A percentile compares a stretch with the other conserved stretches of the same genome.
Evolutionary conservation across 345 rosid genomes (phyloP).

Genomic region (Syzygium grande): DNA sequence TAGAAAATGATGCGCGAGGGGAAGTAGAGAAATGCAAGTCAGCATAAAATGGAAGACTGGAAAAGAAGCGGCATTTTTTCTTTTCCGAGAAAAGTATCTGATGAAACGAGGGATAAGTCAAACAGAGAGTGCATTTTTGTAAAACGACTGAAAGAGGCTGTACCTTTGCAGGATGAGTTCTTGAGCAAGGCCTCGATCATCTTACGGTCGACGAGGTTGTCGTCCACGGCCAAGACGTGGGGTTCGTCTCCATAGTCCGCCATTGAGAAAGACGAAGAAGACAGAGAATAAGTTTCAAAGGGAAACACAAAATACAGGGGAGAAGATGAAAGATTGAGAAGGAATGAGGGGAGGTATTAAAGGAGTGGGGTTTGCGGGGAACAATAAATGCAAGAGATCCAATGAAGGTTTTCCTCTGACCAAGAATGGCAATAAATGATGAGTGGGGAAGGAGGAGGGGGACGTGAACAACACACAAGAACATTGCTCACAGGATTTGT

Average conservation of each 20-base stretch:
- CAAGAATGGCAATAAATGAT: background rate
- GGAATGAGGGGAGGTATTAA: background rate
- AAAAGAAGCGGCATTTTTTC: background rate
- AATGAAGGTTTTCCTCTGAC: background rate
- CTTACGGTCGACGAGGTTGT: slow-evolving; percentile 61
- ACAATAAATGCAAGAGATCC: background rate
- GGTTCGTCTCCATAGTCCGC: slow-evolving; percentile 24
- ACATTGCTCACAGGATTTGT: slow-evolving; percentile 22
- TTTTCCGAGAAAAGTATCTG: background rate
- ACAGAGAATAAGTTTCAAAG: background rate
- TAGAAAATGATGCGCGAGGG: background rate
- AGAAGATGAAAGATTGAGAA: background rate
- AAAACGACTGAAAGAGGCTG: background rate
- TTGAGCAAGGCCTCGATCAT: slow-evolving; percentile 56
- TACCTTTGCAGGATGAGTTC: slow-evolving; percentile 75
- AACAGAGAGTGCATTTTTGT: background rate
- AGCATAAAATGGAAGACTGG: background rate
- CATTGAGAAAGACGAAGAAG: slow-evolving; percentile 16
- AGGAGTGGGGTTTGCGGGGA: background rate
- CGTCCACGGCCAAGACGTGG: slow-evolving; percentile 87
- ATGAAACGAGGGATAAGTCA: background rate
- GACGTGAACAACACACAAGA: slow-evolving; percentile 1
- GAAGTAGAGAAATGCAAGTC: background rate
- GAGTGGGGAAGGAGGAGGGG: background rate
- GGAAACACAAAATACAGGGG: background rate